Evolutionary conservation across 164 flowering plant species (phyloP).

Genomic region (Vitis rotundifolia): DNA sequence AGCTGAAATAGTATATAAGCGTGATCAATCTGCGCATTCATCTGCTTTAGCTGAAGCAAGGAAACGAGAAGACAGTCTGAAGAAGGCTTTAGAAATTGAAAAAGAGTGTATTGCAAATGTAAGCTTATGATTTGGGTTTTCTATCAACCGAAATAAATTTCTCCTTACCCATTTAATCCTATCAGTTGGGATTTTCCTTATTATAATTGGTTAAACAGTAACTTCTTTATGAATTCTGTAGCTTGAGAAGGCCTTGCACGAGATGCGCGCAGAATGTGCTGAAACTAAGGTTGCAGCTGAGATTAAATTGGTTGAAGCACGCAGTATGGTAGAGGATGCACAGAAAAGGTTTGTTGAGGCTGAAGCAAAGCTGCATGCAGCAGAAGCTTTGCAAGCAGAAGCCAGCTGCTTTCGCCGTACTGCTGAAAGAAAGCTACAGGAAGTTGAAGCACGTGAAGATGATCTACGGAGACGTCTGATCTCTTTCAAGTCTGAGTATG

Average conservation of each 20-base stretch:
- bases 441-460: constrained; percentile 92
- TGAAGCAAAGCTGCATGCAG: constrained; percentile 63
- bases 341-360: constrained; percentile 61
- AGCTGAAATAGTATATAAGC: constrained; percentile 47
- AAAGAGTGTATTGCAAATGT: constrained; percentile 86
- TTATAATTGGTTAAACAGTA: background rate
- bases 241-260: constrained; percentile 94
- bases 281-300: constrained; percentile 82
- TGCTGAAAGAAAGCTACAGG: constrained; percentile 84
- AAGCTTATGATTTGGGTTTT: constrained; percentile 18
- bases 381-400: constrained; percentile 78
- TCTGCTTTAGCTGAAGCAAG: constrained; percentile 76
- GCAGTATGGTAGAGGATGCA: constrained; percentile 63
- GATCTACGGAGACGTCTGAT: constrained; percentile 61
- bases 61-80: constrained; percentile 75
- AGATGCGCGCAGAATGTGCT: constrained; percentile 89
- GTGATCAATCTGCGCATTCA: constrained; percentile 56
- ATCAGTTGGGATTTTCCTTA: background rate
- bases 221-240: constrained; percentile 23
- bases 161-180: background rate
- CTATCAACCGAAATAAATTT: background rate
- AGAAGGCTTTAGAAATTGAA: constrained; percentile 78
- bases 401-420: constrained; percentile 58
- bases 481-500: constrained; percentile 81
- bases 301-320: constrained; percentile 72